Evolutionary conservation across 2,329 filamentous ascomycete genomes (phyloP).

Genomic region (Colletotrichum destructivum): DNA sequence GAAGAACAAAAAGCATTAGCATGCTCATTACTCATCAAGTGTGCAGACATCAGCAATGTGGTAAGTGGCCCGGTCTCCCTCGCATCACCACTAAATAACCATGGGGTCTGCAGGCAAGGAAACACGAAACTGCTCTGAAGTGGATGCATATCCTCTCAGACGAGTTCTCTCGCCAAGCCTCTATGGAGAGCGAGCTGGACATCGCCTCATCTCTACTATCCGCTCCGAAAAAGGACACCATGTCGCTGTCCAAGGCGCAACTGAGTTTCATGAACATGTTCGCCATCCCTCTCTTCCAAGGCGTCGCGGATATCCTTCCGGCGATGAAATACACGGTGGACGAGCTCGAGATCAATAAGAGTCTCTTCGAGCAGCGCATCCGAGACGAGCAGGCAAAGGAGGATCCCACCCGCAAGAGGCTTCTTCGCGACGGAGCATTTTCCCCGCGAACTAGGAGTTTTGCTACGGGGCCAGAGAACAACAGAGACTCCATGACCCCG

Average conservation of each 20-base stretch:
- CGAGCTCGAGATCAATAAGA: conserved; percentile 84
- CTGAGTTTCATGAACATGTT: conserved; percentile 98
- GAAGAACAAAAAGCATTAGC: conserved; percentile 84
- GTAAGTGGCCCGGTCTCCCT: conserved; percentile 67
- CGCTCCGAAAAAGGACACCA: conserved; percentile 84
- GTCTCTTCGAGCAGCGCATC: conserved; percentile 79
- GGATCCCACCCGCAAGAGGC: conserved; percentile 55
- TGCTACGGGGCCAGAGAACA: conserved; percentile 45
- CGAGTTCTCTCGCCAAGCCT: conserved; percentile 92
- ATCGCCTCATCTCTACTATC: conserved; percentile 92
- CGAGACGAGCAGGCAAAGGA: conserved; percentile 72
- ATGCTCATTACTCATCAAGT: conserved; percentile 97
- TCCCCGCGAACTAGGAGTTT: conserved; percentile 63
- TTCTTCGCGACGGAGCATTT: conserved; percentile 58
- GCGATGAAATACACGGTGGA: conserved; percentile 87
- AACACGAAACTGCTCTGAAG: conserved; percentile 83
- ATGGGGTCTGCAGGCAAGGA: conserved; percentile 75
- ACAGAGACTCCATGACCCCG: conserved; percentile 32
- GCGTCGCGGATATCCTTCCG: conserved; percentile 88
- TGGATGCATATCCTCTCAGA: conserved; percentile 97
- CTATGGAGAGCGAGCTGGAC: conserved; percentile 90
- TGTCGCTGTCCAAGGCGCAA: conserved; percentile 89
- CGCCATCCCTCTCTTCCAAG: conserved; percentile 91
- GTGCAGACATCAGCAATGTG: conserved; percentile 98
- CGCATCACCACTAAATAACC: conserved; percentile 43